Evolutionary conservation across 176 grass and related monocot species (phyloP).

Genomic region (Aegilops umbellulata): DNA sequence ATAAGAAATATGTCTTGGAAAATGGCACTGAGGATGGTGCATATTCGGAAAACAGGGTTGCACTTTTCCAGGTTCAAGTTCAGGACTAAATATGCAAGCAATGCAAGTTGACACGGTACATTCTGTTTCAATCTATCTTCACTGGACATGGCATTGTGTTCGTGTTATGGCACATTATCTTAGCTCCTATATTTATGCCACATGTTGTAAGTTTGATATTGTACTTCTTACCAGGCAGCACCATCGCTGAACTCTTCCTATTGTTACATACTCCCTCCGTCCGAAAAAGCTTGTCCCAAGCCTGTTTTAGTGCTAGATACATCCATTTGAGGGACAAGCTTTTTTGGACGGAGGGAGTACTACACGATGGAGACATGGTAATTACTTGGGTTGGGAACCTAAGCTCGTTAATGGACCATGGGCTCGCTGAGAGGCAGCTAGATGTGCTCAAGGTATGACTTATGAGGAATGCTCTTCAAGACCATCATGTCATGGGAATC

Average conservation of each 20-base stretch:
- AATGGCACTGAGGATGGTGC: constrained; percentile 56
- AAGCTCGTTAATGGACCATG: constrained; percentile 74
- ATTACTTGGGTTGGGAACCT: constrained; percentile 88
- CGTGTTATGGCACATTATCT: constrained; percentile 7
- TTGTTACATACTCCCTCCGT: constrained; percentile 90
- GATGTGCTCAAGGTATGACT: constrained; percentile 83
- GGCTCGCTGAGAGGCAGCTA: constrained; percentile 79
- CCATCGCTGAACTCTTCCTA: constrained; percentile 82
- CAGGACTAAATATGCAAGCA: constrained; percentile 97
- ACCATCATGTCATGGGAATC: not conserved
- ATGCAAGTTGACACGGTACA: constrained; percentile 89
- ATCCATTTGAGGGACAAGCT: too few relatives aligned
- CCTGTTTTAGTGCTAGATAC: too few relatives aligned
- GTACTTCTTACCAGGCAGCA: constrained; percentile 59
- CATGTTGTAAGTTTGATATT: constrained; percentile 11
- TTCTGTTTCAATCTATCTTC: constrained; percentile 20
- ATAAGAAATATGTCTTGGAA: constrained; percentile 73
- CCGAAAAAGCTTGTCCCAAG: too few relatives aligned
- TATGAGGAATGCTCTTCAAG: too few relatives aligned
- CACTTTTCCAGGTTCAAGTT: constrained; percentile 82
- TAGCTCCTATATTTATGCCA: constrained; percentile 10
- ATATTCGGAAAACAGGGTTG: constrained; percentile 83
- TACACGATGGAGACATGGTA: constrained; percentile 72
- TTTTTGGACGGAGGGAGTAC: too few relatives aligned
- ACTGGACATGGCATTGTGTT: not conserved